A percentile compares a stretch with the other conserved stretches of the same genome.
Conservation (phyloP, 2,329 filamentous ascomycete species). For the Samsoniella hepiali region DNA sequence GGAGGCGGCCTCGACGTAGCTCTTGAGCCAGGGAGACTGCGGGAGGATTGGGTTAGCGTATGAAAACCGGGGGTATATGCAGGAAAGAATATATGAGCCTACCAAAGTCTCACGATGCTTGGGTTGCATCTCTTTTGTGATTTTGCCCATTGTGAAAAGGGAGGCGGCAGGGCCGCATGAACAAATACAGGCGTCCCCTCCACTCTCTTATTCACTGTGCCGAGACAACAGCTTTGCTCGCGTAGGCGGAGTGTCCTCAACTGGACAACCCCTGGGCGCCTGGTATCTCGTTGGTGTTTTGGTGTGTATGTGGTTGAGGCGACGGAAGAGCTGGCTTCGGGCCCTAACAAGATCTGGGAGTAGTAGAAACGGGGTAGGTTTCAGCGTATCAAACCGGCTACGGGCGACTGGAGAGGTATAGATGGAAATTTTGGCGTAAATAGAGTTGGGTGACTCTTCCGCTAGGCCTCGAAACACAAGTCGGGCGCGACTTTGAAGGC, state of each 20-base stretch:
- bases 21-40: conserved; percentile 82
- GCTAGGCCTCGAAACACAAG: background rate
- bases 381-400: background rate
- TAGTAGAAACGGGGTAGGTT: background rate
- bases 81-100: conserved; percentile 30
- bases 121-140: conserved; percentile 62
- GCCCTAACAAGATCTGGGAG: background rate
- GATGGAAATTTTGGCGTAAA: background rate
- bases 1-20: conserved; percentile 71
- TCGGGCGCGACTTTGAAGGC: conserved; percentile 31
- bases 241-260: conserved; percentile 32
- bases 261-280: conserved; percentile 30
- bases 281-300: background rate
- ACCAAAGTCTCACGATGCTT: conserved; percentile 68
- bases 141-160: conserved; percentile 62
- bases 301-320: conserved; percentile 1
- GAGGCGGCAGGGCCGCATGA: conserved; percentile 58
- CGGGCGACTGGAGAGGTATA: background rate
- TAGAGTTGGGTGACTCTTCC: background rate
- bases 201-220: conserved; percentile 46
- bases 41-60: conserved; percentile 26
- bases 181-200: conserved; percentile 52
- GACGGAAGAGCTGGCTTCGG: background rate
- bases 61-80: background rate
- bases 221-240: conserved; percentile 40